These are phyloP conservation scores for Leccinum broughii DNA, from an alignment of 768 basidiomycete species.

Conservation along the genomic window DNA sequence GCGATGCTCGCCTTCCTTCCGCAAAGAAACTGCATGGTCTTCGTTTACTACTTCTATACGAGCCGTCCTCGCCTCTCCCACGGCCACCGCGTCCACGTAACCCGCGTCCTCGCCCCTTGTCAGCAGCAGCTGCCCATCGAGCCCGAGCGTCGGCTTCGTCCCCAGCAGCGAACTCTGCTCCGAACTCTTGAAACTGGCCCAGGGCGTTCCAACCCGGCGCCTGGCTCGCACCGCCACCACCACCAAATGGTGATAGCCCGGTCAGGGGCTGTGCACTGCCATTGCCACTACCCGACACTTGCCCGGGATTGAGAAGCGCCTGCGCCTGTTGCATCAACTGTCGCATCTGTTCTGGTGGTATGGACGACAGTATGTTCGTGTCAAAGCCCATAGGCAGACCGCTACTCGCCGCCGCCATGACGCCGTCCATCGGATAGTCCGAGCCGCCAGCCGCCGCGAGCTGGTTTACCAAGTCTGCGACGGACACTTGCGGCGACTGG, in stretches of 20 bases:
- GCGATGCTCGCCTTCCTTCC: conserved; percentile 86
- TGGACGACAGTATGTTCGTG: conserved; percentile 40
- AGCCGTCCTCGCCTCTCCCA: conserved; percentile 54
- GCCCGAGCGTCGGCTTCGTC: conserved; percentile 46
- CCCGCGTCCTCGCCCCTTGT: conserved; percentile 54
- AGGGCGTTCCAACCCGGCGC: conserved; percentile 38
- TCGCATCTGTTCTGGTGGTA: conserved; percentile 63
- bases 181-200: conserved; percentile 46
- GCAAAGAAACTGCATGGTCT: conserved; percentile 89
- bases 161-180: conserved; percentile 47
- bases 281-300: conserved; percentile 30
- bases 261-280: conserved; percentile 27
- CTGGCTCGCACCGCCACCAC: conserved; percentile 36
- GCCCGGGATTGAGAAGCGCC: conserved; percentile 33
- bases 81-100: conserved; percentile 60
- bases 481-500: conserved; percentile 43
- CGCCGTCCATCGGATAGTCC: conserved; percentile 40
- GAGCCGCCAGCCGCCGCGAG: conserved; percentile 49
- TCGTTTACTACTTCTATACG: conserved; percentile 80
- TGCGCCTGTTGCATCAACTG: conserved; percentile 52
- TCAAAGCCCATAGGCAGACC: conserved; percentile 42
- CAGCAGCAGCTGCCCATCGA: conserved; percentile 42
- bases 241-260: conserved; percentile 33
- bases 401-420: conserved; percentile 26
- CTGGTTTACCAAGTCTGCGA: conserved; percentile 70